Conservation (phyloP, 106 monocot species). For the Allium sativum region DNA sequence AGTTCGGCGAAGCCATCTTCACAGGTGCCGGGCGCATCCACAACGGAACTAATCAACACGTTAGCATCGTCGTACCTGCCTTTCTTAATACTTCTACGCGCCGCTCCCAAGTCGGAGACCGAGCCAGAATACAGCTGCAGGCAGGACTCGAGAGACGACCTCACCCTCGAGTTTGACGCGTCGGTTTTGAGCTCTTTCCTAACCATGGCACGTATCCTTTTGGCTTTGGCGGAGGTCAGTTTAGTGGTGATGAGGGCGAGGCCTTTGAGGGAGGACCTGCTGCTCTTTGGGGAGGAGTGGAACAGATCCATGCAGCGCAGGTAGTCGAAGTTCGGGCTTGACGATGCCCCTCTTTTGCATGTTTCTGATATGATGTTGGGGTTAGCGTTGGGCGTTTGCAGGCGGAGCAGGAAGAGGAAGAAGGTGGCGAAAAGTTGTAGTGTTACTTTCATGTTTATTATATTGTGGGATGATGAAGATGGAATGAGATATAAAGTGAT, state of each 20-base stretch:
- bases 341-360: background rate
- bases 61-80: background rate
- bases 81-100: background rate
- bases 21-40: background rate
- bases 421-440: background rate
- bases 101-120: background rate
- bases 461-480: too few species aligned
- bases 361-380: slow-evolving; percentile 4
- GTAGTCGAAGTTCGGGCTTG: slow-evolving; percentile 7
- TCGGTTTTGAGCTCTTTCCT: background rate
- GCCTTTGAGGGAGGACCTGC: slow-evolving; percentile 3
- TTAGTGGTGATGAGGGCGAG: slow-evolving; percentile 8
- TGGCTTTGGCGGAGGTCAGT: slow-evolving; percentile 5
- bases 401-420: background rate
- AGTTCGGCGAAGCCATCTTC: slow-evolving; percentile 2
- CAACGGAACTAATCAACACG: slow-evolving; percentile 6
- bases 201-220: background rate
- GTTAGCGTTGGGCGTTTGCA: background rate
- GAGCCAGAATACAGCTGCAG: slow-evolving; percentile 3
- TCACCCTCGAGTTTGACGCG: background rate
- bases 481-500: too few species aligned
- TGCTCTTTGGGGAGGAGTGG: slow-evolving; percentile 1
- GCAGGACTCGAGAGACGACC: background rate
- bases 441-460: background rate
- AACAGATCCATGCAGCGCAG: slow-evolving; percentile 3